Evolutionary conservation across 345 rosid genomes (phyloP).

Genomic region (Kandelia obovata): DNA sequence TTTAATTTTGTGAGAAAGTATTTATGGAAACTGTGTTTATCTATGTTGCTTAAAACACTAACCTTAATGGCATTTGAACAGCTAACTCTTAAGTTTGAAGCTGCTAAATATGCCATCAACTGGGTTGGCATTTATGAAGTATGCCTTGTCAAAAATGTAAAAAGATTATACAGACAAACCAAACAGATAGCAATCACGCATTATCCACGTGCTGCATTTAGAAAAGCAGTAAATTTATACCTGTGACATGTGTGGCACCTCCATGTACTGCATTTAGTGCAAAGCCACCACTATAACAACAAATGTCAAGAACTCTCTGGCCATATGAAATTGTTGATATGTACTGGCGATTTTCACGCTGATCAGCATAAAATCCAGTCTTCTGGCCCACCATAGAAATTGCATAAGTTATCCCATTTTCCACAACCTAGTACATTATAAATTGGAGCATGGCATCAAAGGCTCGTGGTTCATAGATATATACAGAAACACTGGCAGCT

Average conservation of each 20-base stretch:
- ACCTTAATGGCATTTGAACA: no score
- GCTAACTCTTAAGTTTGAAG: no score
- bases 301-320: conserved; percentile 72
- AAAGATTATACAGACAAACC: no score
- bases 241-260: conserved; percentile 60
- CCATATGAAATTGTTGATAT: conserved; percentile 65
- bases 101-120: no score
- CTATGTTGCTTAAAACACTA: no score
- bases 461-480: background rate
- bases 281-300: conserved; percentile 93
- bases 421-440: conserved; percentile 43
- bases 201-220: background rate
- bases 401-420: conserved; percentile 69
- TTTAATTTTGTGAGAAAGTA: no score
- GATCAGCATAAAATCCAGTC: conserved; percentile 92
- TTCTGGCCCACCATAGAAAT: conserved; percentile 75
- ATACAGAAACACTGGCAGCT: background rate
- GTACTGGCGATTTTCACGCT: conserved; percentile 70
- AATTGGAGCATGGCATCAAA: background rate
- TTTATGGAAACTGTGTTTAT: no score
- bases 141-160: no score
- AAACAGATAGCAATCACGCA: background rate
- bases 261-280: conserved; percentile 69
- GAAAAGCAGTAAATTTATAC: conserved; percentile 26
- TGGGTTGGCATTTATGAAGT: no score